A percentile compares a stretch with the other conserved stretches of the same genome.
phyloP scores from a whole-genome alignment of 768 basidiomycete species.

The Chalciporus pseudorubinellus region DNA sequence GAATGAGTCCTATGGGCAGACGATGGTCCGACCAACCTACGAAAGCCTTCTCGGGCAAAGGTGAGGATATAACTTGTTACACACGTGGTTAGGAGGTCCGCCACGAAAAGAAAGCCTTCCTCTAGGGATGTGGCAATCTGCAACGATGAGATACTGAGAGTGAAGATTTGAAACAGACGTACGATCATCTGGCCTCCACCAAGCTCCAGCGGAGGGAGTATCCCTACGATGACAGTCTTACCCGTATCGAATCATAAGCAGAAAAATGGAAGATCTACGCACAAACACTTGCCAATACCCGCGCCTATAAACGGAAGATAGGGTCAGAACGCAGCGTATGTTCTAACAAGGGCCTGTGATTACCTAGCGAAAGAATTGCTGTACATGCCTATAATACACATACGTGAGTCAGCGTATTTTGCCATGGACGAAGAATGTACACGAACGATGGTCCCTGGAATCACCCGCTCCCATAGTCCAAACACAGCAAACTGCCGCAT shows the following conservation, averaged over 20 bases:
- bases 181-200: not conserved
- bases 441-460: constrained; percentile 5
- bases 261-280: not conserved
- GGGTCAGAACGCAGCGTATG: not conserved
- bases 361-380: constrained; percentile 2
- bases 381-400: not conserved
- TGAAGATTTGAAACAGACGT: not conserved
- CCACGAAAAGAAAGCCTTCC: not conserved
- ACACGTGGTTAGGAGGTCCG: constrained; percentile 5
- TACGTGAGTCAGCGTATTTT: not conserved
- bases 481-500: constrained; percentile 2
- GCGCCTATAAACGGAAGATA: not conserved
- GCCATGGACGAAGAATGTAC: not conserved
- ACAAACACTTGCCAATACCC: constrained; percentile 1
- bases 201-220: not conserved
- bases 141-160: too few species aligned
- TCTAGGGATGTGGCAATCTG: not conserved
- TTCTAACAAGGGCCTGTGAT: not conserved
- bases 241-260: not conserved
- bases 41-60: not conserved
- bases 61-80: not conserved
- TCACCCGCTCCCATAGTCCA: not conserved
- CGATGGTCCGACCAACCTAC: not conserved
- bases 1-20: not conserved
- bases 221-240: not conserved